These are phyloP conservation scores for Hanseniaspora clermontiae DNA, from an alignment of 805 yeast species.

Conservation along the genomic window DNA sequence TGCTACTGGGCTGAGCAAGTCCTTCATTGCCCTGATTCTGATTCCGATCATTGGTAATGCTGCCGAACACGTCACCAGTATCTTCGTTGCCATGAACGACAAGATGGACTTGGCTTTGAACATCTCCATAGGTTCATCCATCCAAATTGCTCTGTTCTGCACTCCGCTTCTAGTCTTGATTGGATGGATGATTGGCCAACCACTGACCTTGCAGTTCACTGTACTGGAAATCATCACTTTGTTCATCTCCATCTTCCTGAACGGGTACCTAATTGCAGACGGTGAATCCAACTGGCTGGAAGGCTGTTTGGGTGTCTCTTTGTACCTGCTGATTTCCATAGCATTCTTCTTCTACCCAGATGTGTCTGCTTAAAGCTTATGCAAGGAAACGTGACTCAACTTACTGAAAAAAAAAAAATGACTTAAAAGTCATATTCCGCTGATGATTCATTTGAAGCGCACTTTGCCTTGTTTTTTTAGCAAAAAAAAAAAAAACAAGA, in stretches of 20 bases:
- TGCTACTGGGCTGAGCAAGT: conserved; percentile 75
- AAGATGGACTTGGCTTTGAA: conserved; percentile 97
- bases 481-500: no score
- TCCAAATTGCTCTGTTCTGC: conserved; percentile 88
- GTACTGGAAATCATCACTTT: conserved; percentile 88
- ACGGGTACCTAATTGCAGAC: conserved; percentile 76
- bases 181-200: conserved; percentile 86
- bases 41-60: conserved; percentile 98
- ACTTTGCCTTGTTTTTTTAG: no score
- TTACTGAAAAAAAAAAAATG: not conserved
- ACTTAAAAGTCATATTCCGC: not conserved
- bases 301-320: conserved; percentile 82
- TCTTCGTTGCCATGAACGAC: conserved; percentile 85
- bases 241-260: conserved; percentile 77
- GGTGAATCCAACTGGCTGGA: conserved; percentile 97
- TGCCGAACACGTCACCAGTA: conserved; percentile 96
- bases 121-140: conserved; percentile 90
- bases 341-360: conserved; percentile 86
- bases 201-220: conserved; percentile 85
- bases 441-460: no score
- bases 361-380: conserved; percentile 17
- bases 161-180: conserved; percentile 88
- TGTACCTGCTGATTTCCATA: conserved; percentile 74
- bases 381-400: not conserved
- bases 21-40: conserved; percentile 85